These are phyloP conservation scores for Caloboletus inedulis DNA, from an alignment of 1,284 basidiomycete genomes.

Conservation along the genomic window DNA sequence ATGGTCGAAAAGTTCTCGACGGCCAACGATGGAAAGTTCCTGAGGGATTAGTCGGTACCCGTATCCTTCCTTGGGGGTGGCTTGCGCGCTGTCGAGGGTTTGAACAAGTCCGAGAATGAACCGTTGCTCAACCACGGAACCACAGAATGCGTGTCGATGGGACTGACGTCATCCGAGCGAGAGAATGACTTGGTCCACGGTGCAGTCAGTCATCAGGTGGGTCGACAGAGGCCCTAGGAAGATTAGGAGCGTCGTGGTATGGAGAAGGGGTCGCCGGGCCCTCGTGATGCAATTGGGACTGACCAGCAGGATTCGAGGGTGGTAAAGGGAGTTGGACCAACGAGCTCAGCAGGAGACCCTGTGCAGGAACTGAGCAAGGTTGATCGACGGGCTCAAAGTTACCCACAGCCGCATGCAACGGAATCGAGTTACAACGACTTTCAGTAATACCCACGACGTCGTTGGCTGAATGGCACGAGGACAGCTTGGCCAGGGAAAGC, in stretches of 20 bases:
- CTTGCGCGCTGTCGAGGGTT: conserved; percentile 33
- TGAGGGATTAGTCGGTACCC: conserved; percentile 37
- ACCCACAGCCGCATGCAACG: background rate
- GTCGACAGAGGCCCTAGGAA: conserved; percentile 31
- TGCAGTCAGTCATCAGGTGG: conserved; percentile 45
- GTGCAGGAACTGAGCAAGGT: too few relatives aligned
- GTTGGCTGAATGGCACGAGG: background rate
- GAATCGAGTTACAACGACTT: background rate
- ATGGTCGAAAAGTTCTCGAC: conserved; percentile 43
- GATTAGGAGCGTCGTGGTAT: conserved; percentile 36
- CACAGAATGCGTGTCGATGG: conserved; percentile 42
- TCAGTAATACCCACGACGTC: background rate
- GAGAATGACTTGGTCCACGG: conserved; percentile 43
- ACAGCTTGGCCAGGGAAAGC: too few relatives aligned
- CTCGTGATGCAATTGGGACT: background rate
- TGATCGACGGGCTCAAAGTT: too few relatives aligned
- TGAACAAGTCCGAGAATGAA: conserved; percentile 37
- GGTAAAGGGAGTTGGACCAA: conserved; percentile 13
- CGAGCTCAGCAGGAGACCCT: conserved; percentile 3
- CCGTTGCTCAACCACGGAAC: conserved; percentile 33
- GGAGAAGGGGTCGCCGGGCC: conserved; percentile 39
- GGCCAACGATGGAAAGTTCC: conserved; percentile 42
- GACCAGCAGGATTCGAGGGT: background rate
- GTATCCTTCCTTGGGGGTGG: conserved; percentile 40
- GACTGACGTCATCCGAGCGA: background rate